Evolutionary conservation across 2,329 filamentous ascomycete genomes (phyloP).

Genomic region (Aspergillus caelatus): DNA sequence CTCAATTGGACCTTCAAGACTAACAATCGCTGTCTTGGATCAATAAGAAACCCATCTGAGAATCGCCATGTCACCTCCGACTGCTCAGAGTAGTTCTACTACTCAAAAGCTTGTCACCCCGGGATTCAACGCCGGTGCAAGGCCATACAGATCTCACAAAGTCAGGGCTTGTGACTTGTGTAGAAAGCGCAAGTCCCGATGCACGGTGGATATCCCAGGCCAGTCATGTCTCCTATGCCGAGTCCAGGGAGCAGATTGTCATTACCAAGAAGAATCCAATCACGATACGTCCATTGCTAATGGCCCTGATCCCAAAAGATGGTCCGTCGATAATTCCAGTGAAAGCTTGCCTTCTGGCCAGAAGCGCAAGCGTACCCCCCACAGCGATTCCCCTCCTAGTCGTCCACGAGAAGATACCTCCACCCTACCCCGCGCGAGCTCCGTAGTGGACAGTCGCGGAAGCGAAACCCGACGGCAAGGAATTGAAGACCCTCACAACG

Average conservation of each 20-base stretch:
- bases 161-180: constrained; percentile 64
- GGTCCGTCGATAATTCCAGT: constrained; percentile 28
- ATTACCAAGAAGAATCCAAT: constrained; percentile 51
- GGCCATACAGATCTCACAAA: constrained; percentile 65
- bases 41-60: background rate
- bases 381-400: constrained; percentile 28
- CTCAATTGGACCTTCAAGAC: background rate
- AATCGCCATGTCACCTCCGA: constrained; percentile 33
- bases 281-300: constrained; percentile 29
- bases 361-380: constrained; percentile 42
- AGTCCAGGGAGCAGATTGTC: constrained; percentile 60
- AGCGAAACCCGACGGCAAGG: constrained; percentile 36
- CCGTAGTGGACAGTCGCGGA: constrained; percentile 30
- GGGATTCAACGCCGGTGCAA: constrained; percentile 45
- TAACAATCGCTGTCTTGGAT: background rate
- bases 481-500: constrained; percentile 42
- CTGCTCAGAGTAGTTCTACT: constrained; percentile 30
- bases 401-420: constrained; percentile 21
- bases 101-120: constrained; percentile 37
- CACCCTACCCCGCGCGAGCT: constrained; percentile 28
- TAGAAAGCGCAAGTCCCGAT: constrained; percentile 63
- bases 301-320: constrained; percentile 30
- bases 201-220: constrained; percentile 58
- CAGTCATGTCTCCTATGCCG: constrained; percentile 61
- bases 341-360: constrained; percentile 30